These are phyloP conservation scores for Aspergillus ruber DNA, from an alignment of 2,329 filamentous ascomycete genomes.

Conservation along the genomic window DNA sequence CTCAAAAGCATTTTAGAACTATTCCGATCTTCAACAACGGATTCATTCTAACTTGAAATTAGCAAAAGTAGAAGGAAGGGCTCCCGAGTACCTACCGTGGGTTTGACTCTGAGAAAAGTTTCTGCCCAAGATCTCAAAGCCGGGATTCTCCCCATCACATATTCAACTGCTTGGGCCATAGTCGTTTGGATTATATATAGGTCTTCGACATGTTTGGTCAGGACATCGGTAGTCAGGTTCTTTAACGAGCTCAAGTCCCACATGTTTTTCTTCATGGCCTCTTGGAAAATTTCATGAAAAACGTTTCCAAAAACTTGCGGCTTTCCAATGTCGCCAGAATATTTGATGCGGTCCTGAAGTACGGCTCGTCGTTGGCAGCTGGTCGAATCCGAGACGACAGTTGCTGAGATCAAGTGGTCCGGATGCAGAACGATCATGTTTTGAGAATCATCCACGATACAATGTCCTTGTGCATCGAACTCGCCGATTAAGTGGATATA, in stretches of 20 bases:
- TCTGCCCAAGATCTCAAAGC: conserved; percentile 79
- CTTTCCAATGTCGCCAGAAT: conserved; percentile 70
- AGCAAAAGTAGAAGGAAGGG: conserved; percentile 7
- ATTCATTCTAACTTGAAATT: conserved; percentile 50
- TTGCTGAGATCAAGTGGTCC: conserved; percentile 90
- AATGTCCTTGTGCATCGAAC: conserved; percentile 64
- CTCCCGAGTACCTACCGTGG: conserved; percentile 49
- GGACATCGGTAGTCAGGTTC: conserved; percentile 59
- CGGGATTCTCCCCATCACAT: conserved; percentile 75
- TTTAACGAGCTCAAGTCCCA: conserved; percentile 69
- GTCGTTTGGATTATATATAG: conserved; percentile 80
- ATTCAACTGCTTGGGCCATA: conserved; percentile 64
- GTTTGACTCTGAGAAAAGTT: conserved; percentile 66
- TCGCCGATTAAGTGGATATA: conserved; percentile 82
- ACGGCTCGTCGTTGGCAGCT: conserved; percentile 85
- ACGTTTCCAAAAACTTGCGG: conserved; percentile 88
- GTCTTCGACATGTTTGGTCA: conserved; percentile 77
- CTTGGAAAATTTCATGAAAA: conserved; percentile 91
- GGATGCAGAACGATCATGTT: conserved; percentile 90
- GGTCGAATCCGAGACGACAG: conserved; percentile 94
- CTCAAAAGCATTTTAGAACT: conserved; percentile 72
- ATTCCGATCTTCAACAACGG: conserved; percentile 71
- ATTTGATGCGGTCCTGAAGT: conserved; percentile 89
- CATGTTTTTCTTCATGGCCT: conserved; percentile 72
- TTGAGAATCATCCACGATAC: conserved; percentile 73